Percentiles rank a stretch among this genome's conserved stretches.
Evolutionary conservation across 768 basidiomycete species (phyloP).

Genomic region (Kwoniella europaea): DNA sequence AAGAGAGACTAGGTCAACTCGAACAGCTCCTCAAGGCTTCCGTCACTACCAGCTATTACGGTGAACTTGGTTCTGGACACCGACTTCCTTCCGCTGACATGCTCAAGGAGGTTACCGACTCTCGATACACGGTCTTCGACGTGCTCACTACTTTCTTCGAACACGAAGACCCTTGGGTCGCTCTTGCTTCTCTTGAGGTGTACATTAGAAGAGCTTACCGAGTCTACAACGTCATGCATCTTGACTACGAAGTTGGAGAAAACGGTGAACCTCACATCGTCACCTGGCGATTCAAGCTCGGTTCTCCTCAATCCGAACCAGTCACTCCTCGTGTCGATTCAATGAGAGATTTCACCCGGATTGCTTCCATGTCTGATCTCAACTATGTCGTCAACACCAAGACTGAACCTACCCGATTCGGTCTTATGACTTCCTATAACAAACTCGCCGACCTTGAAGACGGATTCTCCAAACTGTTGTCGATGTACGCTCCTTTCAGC

Average conservation of each 20-base stretch:
- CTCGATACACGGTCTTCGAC: conserved; percentile 94
- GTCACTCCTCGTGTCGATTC: conserved; percentile 59
- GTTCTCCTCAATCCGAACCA: conserved; percentile 64
- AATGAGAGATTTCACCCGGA: conserved; percentile 67
- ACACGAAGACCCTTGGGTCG: conserved; percentile 80
- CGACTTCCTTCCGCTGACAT: conserved; percentile 85
- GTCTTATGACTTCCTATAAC: conserved; percentile 89
- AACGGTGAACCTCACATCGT: conserved; percentile 81
- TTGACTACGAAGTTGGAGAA: conserved; percentile 92
- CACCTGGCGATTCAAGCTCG: conserved; percentile 94
- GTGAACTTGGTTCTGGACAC: conserved; percentile 72
- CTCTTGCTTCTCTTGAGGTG: conserved; percentile 90
- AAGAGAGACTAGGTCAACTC: conserved; percentile 92
- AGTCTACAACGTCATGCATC: conserved; percentile 84
- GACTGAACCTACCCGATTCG: conserved; percentile 85
- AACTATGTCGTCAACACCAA: conserved; percentile 84
- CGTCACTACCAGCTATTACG: conserved; percentile 84
- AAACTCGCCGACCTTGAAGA: conserved; percentile 69
- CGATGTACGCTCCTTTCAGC: conserved; percentile 76
- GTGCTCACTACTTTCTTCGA: conserved; percentile 95
- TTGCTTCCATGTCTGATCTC: conserved; percentile 93
- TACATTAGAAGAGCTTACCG: conserved; percentile 95
- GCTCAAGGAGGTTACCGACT: conserved; percentile 91
- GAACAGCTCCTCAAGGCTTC: conserved; percentile 88
- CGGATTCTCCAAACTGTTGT: conserved; percentile 76